Base-by-base conservation (phyloP, 441 rosid species). In the Syzygium syzygioides region DNA sequence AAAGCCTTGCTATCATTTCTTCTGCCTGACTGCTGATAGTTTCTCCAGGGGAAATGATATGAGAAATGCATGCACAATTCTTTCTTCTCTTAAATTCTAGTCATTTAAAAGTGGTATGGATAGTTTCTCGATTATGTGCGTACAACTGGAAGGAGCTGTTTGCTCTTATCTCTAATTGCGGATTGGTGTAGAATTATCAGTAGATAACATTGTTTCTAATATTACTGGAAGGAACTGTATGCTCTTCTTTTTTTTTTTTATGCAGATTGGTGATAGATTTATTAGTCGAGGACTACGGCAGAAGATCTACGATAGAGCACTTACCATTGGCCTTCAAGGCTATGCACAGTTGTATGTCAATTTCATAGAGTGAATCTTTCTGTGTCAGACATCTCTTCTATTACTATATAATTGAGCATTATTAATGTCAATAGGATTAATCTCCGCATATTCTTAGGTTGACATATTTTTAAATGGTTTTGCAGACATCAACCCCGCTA, bases 181-280 rank as follows among this genome's bases (percentile, higher is more conserved):
- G 76, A 17, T 66, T 15, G 18, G 76, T 66, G 32, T 66, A 4
- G 76, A 37, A 76, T 41, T 76, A 37, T 41, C 5, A 37, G 52
- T 23, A 23, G 83, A 37, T 76, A 76, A 76, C 52, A 23, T 28
- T 23, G 52, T 37, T 76, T 76, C n/a, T 76, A 45, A 71, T 20
- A 13, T 37, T 37, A 37, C 50, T 76, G 83, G 83, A 52, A 85
- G 30, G 41, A 55, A 48, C 15, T 85, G 53, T 34, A 41, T 54
- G 50, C 79, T 66, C 55, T 52, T 52, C 62, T 48, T 87, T 62
- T 45, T 48, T 86, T 62, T 34, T 89, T 87, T 86, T 80, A 76
- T 90, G 90, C 95, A 97, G 99, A 94, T 97, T 89, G 96, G 98
- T 83, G 99, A 96, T 90, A 95, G 99, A 91, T 97, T 96, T 92